Conservation (phyloP, 2,329 filamentous ascomycete species). For the Trichoderma sp. region DNA sequence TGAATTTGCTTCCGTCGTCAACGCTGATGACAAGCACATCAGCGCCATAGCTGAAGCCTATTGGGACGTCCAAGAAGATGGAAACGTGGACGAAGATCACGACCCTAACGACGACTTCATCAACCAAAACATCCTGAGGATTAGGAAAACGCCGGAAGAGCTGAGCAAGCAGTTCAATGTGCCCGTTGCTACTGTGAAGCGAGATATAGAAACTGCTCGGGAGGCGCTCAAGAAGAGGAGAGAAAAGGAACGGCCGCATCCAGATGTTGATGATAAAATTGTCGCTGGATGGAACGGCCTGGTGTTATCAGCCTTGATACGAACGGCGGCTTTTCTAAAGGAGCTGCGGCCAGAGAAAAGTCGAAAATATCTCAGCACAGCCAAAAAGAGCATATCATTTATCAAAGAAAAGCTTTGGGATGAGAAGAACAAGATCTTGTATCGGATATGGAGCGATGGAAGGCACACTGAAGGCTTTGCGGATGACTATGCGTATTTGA, state of each 20-base stretch:
- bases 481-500: slow-evolving; percentile 92
- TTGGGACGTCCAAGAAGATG: slow-evolving; percentile 81
- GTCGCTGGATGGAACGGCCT: slow-evolving; percentile 88
- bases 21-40: slow-evolving; percentile 54
- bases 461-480: slow-evolving; percentile 75
- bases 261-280: slow-evolving; percentile 84
- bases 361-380: slow-evolving; percentile 64
- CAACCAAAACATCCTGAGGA: slow-evolving; percentile 84
- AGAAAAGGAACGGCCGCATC: slow-evolving; percentile 73
- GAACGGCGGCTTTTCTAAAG: slow-evolving; percentile 70
- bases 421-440: slow-evolving; percentile 61
- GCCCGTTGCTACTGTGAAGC: slow-evolving; percentile 67
- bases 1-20: slow-evolving; percentile 78
- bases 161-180: slow-evolving; percentile 77
- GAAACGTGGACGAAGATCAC: slow-evolving; percentile 80
- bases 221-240: slow-evolving; percentile 71
- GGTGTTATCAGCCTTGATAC: slow-evolving; percentile 79
- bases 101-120: slow-evolving; percentile 94
- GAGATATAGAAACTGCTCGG: slow-evolving; percentile 68
- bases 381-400: slow-evolving; percentile 70
- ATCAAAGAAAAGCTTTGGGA: slow-evolving; percentile 77
- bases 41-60: slow-evolving; percentile 78
- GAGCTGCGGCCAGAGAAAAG: slow-evolving; percentile 61
- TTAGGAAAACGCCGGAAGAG: slow-evolving; percentile 68
- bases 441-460: slow-evolving; percentile 72